Conservation (phyloP, 2,329 filamentous ascomycete genomes). For the Blumeria hordei region DNA sequence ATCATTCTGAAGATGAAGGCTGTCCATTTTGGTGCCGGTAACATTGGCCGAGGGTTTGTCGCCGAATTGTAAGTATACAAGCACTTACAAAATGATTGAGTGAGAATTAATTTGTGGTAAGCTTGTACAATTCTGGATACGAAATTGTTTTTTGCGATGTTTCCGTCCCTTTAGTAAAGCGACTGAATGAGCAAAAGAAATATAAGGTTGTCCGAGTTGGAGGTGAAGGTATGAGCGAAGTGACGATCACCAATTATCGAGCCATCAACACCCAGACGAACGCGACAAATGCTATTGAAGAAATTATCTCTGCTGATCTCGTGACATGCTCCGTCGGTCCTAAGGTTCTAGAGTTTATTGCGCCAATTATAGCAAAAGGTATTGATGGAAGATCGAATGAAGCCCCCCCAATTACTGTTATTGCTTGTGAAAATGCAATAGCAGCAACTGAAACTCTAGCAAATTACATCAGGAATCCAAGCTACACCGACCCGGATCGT, state of each 20-base stretch:
- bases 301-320: constrained; percentile 68
- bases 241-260: constrained; percentile 81
- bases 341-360: constrained; percentile 89
- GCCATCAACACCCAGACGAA: constrained; percentile 87
- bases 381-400: constrained; percentile 50
- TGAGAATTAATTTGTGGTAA: neutral
- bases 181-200: constrained; percentile 46
- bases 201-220: constrained; percentile 92
- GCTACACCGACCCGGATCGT: constrained; percentile 44
- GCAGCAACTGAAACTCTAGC: constrained; percentile 77
- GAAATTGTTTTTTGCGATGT: constrained; percentile 95
- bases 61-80: constrained; percentile 11
- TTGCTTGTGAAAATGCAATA: constrained; percentile 96
- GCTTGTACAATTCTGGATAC: constrained; percentile 75
- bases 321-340: constrained; percentile 95
- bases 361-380: constrained; percentile 83
- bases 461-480: constrained; percentile 49
- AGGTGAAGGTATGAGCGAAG: constrained; percentile 53
- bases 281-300: constrained; percentile 56
- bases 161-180: constrained; percentile 56
- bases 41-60: constrained; percentile 12
- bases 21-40: no score
- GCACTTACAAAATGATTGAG: neutral
- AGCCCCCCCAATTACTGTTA: constrained; percentile 54
- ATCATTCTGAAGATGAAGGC: no score